Base-by-base conservation (phyloP, 2,329 filamentous ascomycete species). In the Cadophora luteo-olivacea region DNA sequence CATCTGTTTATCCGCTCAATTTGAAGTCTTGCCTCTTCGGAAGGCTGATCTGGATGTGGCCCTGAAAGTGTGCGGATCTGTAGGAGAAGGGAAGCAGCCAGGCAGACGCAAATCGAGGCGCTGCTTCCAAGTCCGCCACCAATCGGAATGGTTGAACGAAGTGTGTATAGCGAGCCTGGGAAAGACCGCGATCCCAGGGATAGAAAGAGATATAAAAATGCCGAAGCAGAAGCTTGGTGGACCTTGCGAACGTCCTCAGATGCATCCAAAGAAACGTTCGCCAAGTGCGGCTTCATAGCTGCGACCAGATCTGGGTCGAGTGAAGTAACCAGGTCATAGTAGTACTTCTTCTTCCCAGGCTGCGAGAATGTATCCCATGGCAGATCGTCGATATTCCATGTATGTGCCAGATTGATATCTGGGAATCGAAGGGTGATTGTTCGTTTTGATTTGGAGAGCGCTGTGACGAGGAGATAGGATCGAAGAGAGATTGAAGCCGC, bases 1-100 rank as follows among this genome's bases (percentile, higher is more conserved):
- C 97, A 99, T 70, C 92, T 88, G 80, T 99, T 99, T 81, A 99
- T 97, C 72, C 95, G 89, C 82, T 98, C 94, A 36, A 98, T 87
- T 78, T 99, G 95, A 54, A 94, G 81, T 69, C 92, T 89, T n/a
- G 93, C 93, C 81, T 99, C 96, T 65, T 93, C 90, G 0, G 89
- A 82, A 4, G 94, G 93, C 79, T 98, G 95, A 75, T 98, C 95
- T 0, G 92, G 92, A 78, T 98, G 95, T 0, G 96, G 96, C 0
- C 94, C 94, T 1, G 93, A 91, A 6, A 99, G 85, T 2, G 94
- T 93, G 63, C 94, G 91, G 71, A 97, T 91, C 79, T 98, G 96
- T 66, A 97, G 84, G 14, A 98, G 86, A 19, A 99, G 85, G 0
- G 95, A 94, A 0, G 92, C 86, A 60, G 93, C 90, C 57, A 97